phyloP scores from a whole-genome alignment of 352 stramenopile species.

The Blastocystis sp. region DNA sequence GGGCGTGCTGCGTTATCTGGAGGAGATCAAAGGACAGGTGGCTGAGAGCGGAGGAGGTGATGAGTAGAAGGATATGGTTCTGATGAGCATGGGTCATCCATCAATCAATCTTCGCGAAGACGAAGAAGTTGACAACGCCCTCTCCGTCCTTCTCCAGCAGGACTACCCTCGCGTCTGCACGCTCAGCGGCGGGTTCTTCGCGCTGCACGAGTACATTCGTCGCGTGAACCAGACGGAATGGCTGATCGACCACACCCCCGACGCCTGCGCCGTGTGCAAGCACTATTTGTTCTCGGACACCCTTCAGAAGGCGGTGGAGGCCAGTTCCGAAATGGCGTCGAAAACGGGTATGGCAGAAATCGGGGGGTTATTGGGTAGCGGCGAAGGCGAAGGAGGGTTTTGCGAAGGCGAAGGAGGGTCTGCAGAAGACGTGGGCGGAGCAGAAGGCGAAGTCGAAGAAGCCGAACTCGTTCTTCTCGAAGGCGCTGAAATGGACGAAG shows the following conservation, averaged over 20 bases:
- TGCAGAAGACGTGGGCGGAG: not conserved
- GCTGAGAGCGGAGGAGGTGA: not conserved
- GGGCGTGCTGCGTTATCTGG: conserved; percentile 20
- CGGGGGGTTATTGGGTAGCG: not conserved
- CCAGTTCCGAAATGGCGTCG: conserved; percentile 18
- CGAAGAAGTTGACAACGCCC: not conserved
- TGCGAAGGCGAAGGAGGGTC: not conserved
- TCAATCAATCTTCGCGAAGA: conserved; percentile 10
- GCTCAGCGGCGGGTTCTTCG: conserved; percentile 31
- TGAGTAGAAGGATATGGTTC: not conserved
- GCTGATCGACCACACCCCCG: conserved; percentile 9
- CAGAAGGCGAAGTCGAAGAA: conserved; percentile 18
- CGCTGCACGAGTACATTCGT: conserved; percentile 16
- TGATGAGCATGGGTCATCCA: not conserved
- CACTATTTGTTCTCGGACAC: conserved; percentile 4
- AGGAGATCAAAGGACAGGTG: not conserved
- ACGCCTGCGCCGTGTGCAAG: conserved; percentile 50
- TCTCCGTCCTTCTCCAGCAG: not conserved
- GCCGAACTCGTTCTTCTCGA: conserved; percentile 11
- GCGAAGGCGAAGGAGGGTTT: conserved; percentile 18
- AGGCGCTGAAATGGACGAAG: conserved; percentile 27
- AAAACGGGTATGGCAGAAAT: not conserved
- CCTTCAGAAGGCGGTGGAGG: conserved; percentile 6
- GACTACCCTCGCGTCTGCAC: not conserved
- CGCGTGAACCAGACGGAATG: not conserved